Base-by-base conservation (phyloP, 371 early-diverging fungal genomes). In the Synchytrium microbalum region DNA sequence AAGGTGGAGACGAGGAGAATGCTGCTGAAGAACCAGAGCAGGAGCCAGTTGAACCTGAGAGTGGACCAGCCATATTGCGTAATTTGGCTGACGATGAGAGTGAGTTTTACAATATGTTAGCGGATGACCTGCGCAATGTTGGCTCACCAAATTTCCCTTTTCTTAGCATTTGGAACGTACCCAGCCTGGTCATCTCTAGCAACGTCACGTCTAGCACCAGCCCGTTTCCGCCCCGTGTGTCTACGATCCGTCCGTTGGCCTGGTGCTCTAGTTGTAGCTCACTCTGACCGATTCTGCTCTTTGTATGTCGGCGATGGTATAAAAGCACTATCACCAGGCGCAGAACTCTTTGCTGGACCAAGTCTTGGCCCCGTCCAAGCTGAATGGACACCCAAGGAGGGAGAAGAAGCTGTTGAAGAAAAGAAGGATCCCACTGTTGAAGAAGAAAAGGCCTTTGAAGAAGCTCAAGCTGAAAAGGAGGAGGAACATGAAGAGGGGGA, bases 301-400 rank as follows among this genome's bases (percentile, higher is more conserved):
- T 58, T 83, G 32, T 83, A 83, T 63, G 66, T 83, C 2, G 83
- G 83, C 13, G 76, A 82, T 59, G 83, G 83, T 5, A 64, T 72
- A 25, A 78, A 81, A 31, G 75, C 73, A 27, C 32, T 63, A 1
- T 66, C 70, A 24, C 28, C 51, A 60, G 53, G 59, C 28, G 60
- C 30, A 8, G 65, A 61, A 16, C 52, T 57, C 23, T 72, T 64
- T 54, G 57, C 72, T 23, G 71, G 75, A 0, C 74, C 76, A 0
- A 51, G 58, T 58, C 70, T 78, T 23, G 61, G 67, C 1, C 69
- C 64, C 23, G 33, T 81, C 32, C 73, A 71, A 51, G 64, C 65
- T 25, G 82, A 82, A 64, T 81, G 72, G 55, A 62, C 59, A 24
- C 27, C 62, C 10, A 62, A 62, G 3, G 64, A 62, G 13, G 64